Conservation (phyloP, 345 rosid genomes). For the Nephelium lappaceum region DNA sequence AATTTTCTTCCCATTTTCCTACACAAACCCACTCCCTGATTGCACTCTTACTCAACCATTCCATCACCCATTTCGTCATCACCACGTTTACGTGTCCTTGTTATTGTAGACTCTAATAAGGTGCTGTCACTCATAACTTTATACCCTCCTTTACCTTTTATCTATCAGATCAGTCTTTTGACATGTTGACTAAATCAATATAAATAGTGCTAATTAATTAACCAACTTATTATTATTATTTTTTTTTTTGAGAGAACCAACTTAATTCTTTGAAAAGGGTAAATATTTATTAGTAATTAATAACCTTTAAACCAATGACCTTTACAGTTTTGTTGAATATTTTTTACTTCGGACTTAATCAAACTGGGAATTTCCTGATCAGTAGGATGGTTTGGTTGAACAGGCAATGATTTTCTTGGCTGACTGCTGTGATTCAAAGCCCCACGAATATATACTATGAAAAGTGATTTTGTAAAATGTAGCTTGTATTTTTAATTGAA, state of each 20-base stretch:
- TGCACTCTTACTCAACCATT: slow-evolving; percentile 78
- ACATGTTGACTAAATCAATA: background rate
- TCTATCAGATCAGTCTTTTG: background rate
- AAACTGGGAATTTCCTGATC: background rate
- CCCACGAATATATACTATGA: background rate
- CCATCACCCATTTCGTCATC: slow-evolving; percentile 78
- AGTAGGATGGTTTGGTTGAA: background rate
- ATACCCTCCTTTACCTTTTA: background rate
- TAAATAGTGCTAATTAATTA: background rate
- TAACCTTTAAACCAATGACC: background rate
- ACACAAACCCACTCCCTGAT: slow-evolving; percentile 49
- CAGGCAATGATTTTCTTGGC: background rate
- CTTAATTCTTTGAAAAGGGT: background rate
- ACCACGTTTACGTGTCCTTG: slow-evolving; percentile 48
- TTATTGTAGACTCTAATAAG: background rate
- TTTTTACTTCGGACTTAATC: background rate
- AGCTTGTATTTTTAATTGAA: background rate
- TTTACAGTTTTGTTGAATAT: background rate
- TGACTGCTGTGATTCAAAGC: background rate
- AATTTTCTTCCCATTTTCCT: slow-evolving; percentile 41
- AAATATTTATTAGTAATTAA: background rate
- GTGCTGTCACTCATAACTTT: slow-evolving; percentile 3
- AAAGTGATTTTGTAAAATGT: background rate
- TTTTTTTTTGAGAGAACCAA: too few species aligned
- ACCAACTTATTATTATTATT: too few species aligned